A percentile compares a stretch with the other conserved stretches of the same genome.
Conservation (phyloP, 305 asterid species). For the Fraxinus paxiana region DNA sequence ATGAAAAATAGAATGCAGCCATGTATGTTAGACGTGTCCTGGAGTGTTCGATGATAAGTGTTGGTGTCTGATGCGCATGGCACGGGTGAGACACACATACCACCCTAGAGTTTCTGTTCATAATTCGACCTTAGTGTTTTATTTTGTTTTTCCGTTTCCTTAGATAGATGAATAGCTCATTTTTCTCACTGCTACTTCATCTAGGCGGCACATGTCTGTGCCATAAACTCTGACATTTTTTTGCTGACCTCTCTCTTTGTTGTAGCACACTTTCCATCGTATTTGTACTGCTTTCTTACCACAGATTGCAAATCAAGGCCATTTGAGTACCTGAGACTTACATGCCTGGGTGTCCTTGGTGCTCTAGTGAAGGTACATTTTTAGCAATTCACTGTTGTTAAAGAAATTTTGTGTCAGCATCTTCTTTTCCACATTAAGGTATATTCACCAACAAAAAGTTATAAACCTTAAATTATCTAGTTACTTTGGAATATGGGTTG, state of each 20-base stretch:
- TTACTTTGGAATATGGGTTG: not conserved
- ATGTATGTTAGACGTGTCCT: not conserved
- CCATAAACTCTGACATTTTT: not conserved
- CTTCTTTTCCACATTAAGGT: not conserved
- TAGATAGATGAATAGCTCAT: not conserved
- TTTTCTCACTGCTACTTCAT: not conserved
- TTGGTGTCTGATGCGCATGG: not conserved
- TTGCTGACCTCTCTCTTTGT: not conserved
- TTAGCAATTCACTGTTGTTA: not conserved
- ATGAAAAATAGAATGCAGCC: not conserved
- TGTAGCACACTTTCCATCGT: constrained; percentile 33
- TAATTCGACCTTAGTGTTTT: not conserved
- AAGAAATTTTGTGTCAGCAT: not conserved
- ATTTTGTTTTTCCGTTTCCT: not conserved
- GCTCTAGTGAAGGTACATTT: constrained; percentile 32
- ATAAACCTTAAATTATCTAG: not conserved
- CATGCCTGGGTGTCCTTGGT: constrained; percentile 34
- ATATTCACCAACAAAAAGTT: not conserved
- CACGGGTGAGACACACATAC: not conserved
- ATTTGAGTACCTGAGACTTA: constrained; percentile 31
- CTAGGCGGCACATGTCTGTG: not conserved
- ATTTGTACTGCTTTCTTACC: constrained; percentile 26
- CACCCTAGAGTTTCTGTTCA: not conserved
- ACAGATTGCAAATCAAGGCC: constrained; percentile 17
- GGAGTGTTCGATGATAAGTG: not conserved